Evolutionary conservation across 2,329 filamentous ascomycete genomes (phyloP), one percentile per base, ranked within the genome.

Genomic region (Cercospora sojina): DNA sequence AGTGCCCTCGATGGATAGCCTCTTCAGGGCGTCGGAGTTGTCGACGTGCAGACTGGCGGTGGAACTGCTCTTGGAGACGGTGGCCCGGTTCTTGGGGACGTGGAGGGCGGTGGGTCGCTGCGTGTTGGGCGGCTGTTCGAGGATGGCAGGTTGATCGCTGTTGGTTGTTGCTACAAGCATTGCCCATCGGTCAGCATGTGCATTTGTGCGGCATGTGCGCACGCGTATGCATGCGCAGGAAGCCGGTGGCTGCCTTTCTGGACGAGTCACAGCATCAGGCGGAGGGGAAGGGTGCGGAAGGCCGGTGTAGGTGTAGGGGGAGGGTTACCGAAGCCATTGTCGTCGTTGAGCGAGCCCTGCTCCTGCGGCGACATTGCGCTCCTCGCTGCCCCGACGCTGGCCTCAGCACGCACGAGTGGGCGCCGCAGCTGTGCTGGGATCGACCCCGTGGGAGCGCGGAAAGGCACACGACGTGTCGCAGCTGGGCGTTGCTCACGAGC

Each of bases 1-100:
- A 67, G 86, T 83, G 61, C 88, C 86, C 78, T 96, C 92, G 76
- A 93, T 89, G 59, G 92, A 94, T 79, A 92, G 89, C 66, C 90
- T 89, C 77, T 88, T 84, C 35, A 65, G 61, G 31, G 62, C 62
- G 20, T 81, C 87, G 83, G 72, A 84, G 83, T 71, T 87, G 72
- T 90, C 87, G 59, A 85, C 79, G 77, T 74, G 71, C 60, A 81
- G 79, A 65, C 77, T 76, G 47, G 79, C 69, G 59, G 71, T 69
- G 51, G 75, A 68, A 60, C 72, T 69, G 68, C 70, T 71, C 61
- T 77, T 76, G 49, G 77, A 70, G 23, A 82, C 79, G 62, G 81
- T 81, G 74, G 81, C 83, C 74, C 80, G 80, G 72, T 82, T 83
- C 79, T 83, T 84, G 43, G 79, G 79, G 63, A 84, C 75, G 69